Evolutionary conservation across 2,329 filamentous ascomycete genomes (phyloP).

Genomic region (Aplosporella prunicola): DNA sequence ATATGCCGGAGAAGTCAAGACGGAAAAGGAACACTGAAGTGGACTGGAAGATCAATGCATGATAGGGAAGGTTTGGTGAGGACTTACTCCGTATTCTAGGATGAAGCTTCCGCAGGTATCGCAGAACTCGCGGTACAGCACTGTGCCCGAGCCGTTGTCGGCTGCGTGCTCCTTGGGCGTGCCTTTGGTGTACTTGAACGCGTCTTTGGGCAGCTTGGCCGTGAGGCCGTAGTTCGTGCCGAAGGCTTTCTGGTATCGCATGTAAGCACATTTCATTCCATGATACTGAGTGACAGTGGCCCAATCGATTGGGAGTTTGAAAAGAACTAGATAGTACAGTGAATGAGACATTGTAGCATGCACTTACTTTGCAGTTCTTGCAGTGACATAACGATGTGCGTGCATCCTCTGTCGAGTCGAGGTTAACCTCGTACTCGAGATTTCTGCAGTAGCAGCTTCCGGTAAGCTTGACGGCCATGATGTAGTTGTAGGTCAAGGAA

Average conservation of each 20-base stretch:
- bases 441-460: slow-evolving; percentile 42
- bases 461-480: slow-evolving; percentile 16
- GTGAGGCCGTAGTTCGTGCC: slow-evolving; percentile 45
- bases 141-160: slow-evolving; percentile 34
- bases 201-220: slow-evolving; percentile 38
- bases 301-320: too few relatives aligned
- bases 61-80: slow-evolving; percentile 22
- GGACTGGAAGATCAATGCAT: slow-evolving; percentile 11
- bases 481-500: too few relatives aligned
- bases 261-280: too few relatives aligned
- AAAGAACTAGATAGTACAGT: background rate
- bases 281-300: too few relatives aligned
- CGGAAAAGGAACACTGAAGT: too few relatives aligned
- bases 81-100: slow-evolving; percentile 39
- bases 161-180: slow-evolving; percentile 33
- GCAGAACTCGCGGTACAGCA: slow-evolving; percentile 45
- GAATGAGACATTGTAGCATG: background rate
- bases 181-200: slow-evolving; percentile 30
- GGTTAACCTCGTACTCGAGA: slow-evolving; percentile 38
- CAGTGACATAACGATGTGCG: slow-evolving; percentile 46
- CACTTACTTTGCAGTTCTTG: slow-evolving; percentile 39
- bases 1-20: too few relatives aligned
- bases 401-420: slow-evolving; percentile 38
- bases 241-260: slow-evolving; percentile 40
- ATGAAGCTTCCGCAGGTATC: slow-evolving; percentile 42